Conservation (phyloP, 2,329 filamentous ascomycete species). For the Mollisiaceae sp. region DNA sequence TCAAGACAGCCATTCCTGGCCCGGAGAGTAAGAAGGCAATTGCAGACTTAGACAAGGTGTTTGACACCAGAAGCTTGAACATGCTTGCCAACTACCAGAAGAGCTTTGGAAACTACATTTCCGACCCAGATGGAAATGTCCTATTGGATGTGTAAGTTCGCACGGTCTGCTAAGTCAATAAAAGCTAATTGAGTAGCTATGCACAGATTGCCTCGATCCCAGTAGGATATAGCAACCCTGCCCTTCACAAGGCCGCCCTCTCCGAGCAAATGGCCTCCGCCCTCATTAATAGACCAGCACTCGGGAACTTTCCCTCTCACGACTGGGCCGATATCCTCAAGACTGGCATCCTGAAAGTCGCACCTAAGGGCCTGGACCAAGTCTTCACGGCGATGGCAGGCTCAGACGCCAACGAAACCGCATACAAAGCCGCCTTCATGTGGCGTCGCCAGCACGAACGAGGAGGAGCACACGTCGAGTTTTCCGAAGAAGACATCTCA, state of each 20-base stretch:
- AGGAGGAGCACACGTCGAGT: conserved; percentile 67
- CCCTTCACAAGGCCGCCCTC: conserved; percentile 66
- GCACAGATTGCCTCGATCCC: conserved; percentile 86
- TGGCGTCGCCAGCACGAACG: conserved; percentile 75
- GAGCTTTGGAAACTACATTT: conserved; percentile 58
- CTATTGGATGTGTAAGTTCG: conserved; percentile 53
- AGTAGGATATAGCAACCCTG: conserved; percentile 80
- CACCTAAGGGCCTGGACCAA: conserved; percentile 76
- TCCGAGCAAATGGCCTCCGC: conserved; percentile 75
- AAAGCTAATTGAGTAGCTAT: conserved; percentile 54
- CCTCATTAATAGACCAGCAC: conserved; percentile 78
- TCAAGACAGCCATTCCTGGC: conserved; percentile 47
- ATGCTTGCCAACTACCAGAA: conserved; percentile 59
- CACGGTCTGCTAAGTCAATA: neutral
- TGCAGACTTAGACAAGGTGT: conserved; percentile 52
- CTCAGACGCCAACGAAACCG: conserved; percentile 83
- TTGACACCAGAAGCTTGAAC: conserved; percentile 57
- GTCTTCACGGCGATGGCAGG: conserved; percentile 82
- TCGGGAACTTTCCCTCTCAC: conserved; percentile 80
- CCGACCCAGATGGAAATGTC: conserved; percentile 56
- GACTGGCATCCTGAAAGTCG: conserved; percentile 72
- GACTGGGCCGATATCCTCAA: conserved; percentile 76
- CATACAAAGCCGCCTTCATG: conserved; percentile 89
- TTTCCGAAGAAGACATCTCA: conserved; percentile 70
- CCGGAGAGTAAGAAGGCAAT: conserved; percentile 46